These are phyloP conservation scores for Myxozyma melibiosi DNA, from an alignment of 805 yeast genomes.

Conservation along the genomic window DNA sequence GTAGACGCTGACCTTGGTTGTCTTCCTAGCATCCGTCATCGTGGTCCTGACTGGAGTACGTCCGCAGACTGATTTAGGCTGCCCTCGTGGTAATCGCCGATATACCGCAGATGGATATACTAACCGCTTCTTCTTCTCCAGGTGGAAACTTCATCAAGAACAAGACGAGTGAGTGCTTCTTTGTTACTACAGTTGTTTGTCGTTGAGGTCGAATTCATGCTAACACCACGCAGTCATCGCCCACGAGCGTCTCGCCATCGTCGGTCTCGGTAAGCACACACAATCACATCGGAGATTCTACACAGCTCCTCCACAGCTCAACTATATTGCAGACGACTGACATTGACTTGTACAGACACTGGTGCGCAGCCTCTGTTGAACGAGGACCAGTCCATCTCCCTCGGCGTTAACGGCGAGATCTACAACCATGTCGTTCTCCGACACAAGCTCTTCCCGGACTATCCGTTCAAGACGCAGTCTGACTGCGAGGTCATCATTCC, in stretches of 20 bases:
- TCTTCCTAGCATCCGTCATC: conserved; percentile 75
- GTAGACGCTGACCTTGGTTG: background rate
- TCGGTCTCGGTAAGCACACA: conserved; percentile 65
- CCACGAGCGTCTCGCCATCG: conserved; percentile 97
- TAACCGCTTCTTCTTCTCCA: background rate
- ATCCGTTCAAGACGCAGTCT: conserved; percentile 78
- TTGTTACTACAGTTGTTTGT: background rate
- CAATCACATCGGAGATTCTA: background rate
- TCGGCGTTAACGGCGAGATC: conserved; percentile 97
- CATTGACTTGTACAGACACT: conserved; percentile 61
- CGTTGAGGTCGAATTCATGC: background rate
- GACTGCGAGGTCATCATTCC: conserved; percentile 99
- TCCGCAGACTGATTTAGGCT: background rate
- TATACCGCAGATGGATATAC: background rate
- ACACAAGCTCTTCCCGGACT: conserved; percentile 63
- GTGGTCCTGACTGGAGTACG: conserved; percentile 95
- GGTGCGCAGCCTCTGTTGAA: conserved; percentile 98
- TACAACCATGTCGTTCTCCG: conserved; percentile 94
- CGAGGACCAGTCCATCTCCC: conserved; percentile 66
- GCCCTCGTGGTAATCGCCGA: conserved; percentile 2
- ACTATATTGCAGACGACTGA: background rate
- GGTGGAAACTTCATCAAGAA: conserved; percentile 76
- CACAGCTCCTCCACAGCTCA: background rate
- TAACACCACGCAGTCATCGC: conserved; percentile 53
- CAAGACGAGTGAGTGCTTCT: conserved; percentile 52